These are phyloP conservation scores for Oxalis stricta DNA, from an alignment of 441 rosid genomes.

Conservation along the genomic window DNA sequence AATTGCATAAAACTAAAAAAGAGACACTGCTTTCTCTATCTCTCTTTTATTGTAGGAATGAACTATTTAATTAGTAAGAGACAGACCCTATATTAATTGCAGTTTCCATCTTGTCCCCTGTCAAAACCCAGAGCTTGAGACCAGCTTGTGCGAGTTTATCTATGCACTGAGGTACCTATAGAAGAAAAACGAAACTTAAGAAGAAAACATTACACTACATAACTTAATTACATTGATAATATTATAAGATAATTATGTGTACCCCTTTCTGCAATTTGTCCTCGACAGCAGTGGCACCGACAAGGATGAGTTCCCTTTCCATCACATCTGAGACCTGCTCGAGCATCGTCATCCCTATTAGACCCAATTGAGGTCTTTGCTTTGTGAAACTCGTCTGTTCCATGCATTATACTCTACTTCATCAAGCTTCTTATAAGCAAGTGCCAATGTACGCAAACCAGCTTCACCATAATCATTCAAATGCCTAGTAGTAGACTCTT, in stretches of 20 bases:
- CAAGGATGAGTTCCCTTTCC: slow-evolving; percentile 79
- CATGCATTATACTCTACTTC: slow-evolving; percentile 67
- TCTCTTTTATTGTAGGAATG: not conserved
- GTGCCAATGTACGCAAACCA: slow-evolving; percentile 81
- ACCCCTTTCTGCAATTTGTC: slow-evolving; percentile 98
- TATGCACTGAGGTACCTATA: slow-evolving; percentile 92
- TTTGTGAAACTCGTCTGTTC: slow-evolving; percentile 70
- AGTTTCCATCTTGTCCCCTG: slow-evolving; percentile 99
- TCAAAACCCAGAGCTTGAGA: slow-evolving; percentile 90
- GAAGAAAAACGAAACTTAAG: slow-evolving; percentile 14
- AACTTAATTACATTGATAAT: slow-evolving; percentile 1
- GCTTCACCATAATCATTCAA: slow-evolving; percentile 93
- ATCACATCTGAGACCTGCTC: slow-evolving; percentile 74
- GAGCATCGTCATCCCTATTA: slow-evolving; percentile 66
- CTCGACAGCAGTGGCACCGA: slow-evolving; percentile 97
- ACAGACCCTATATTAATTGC: slow-evolving; percentile 95
- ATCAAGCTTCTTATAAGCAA: slow-evolving; percentile 68
- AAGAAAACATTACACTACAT: slow-evolving; percentile 5
- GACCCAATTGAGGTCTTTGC: slow-evolving; percentile 71
- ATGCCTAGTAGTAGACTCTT: slow-evolving; percentile 58
- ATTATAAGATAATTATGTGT: slow-evolving; percentile 6
- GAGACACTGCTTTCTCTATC: not conserved
- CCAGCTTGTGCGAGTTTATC: slow-evolving; percentile 99
- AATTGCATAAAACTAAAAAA: not conserved
- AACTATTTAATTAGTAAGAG: slow-evolving; percentile 1